Evolutionary conservation across 73 alveolate species (phyloP).

Genomic region (Blepharisma japonicum): DNA sequence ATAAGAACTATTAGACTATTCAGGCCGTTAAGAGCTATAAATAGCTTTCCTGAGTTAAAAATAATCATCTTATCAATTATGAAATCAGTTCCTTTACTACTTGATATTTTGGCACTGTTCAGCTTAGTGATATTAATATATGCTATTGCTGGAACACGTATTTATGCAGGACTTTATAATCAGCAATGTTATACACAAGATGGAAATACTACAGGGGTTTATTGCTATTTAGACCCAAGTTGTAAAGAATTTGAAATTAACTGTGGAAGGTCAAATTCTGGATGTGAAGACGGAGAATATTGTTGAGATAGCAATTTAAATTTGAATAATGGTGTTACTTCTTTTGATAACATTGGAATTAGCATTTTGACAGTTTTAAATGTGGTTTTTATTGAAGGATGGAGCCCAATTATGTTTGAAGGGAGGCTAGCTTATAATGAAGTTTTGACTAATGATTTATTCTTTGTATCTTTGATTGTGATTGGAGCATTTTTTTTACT

Average conservation of each 20-base stretch:
- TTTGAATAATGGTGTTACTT: conserved; percentile 50
- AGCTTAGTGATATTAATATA: conserved; percentile 54
- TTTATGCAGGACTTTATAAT: conserved; percentile 58
- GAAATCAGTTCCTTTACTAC: conserved; percentile 62
- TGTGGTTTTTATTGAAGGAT: conserved; percentile 50
- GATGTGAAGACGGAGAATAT: background rate
- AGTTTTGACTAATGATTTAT: conserved; percentile 35
- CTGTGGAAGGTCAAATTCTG: conserved; percentile 6
- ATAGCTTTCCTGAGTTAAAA: conserved; percentile 65
- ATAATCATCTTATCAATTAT: conserved; percentile 50
- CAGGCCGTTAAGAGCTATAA: conserved; percentile 76
- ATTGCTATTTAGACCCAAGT: background rate
- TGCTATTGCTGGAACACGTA: conserved; percentile 64
- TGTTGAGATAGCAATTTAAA: conserved; percentile 35
- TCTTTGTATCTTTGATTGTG: conserved; percentile 34
- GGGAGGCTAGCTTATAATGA: conserved; percentile 21
- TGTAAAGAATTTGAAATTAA: conserved; percentile 11
- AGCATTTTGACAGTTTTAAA: conserved; percentile 47
- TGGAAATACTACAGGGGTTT: background rate
- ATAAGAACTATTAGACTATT: conserved; percentile 63
- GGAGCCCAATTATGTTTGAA: conserved; percentile 48
- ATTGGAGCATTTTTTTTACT: conserved; percentile 52
- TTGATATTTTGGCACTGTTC: conserved; percentile 58
- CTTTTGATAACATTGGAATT: conserved; percentile 46
- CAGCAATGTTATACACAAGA: conserved; percentile 38